Base-by-base conservation (phyloP, 2,329 filamentous ascomycete species). In the Pseudogymnoascus sp. region DNA sequence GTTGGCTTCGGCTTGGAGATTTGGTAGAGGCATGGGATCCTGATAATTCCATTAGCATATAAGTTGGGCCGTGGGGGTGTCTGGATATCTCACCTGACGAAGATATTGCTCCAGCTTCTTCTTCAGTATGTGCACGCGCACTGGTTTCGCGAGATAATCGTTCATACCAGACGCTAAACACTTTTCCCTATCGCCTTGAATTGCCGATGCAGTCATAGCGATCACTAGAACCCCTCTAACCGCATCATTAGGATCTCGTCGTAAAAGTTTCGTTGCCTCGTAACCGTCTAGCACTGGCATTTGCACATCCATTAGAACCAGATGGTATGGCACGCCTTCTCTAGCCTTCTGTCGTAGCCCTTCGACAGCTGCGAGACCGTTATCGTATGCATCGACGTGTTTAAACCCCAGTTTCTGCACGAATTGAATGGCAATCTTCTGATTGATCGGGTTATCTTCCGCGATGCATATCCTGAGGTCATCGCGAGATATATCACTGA, bases 111-210 rank as follows among this genome's bases (percentile, higher is more conserved):
- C 86, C 11, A 98, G 79, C 78, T 97, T 93, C 72, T 87, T 87
- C 77, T 91, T 95, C 63, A 98, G 80, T 43, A 96, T 87, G 57
- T 93, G 90, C 3, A 90, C 91, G 66, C 92, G 85, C n/a, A 98
- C 93, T 1, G 93, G 93, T 74, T 98, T 98, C 14, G 93, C 92
- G 1, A 97, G 84, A 71, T 97, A 98, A 72, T 97, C 95, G 75
- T 97, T 96, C 93, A 98, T 98, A 51, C 93, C 93, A 1, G 92
- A 91, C 61, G 92, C 91, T n/a, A 97, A 79, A 70, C 93, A 97
- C 77, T 96, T 97, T 74, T 98, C 93, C 60, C 93, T 83, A 73
- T 98, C 93, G 16, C 93, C 93, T 73, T 95, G 90, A 66, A 98
- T 98, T 2, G 93, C 93, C 25, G 89, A 93, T 1, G 93, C 93